These are phyloP conservation scores for Aspergillus kassunensis DNA, from an alignment of 495 filamentous ascomycete genomes.

Conservation along the genomic window DNA sequence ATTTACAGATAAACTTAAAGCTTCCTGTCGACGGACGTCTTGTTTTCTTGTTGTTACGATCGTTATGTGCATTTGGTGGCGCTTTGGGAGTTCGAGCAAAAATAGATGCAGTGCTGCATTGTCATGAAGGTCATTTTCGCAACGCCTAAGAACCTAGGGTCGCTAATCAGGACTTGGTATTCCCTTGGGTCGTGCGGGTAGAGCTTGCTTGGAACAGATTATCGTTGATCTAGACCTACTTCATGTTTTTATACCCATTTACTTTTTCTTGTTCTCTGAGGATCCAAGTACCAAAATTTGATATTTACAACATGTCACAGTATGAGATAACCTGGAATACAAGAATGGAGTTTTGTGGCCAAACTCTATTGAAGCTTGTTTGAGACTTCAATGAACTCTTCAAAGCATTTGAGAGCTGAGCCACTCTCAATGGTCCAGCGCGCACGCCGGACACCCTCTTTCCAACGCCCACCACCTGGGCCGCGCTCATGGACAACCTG, in stretches of 20 bases:
- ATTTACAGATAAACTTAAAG: too few species aligned
- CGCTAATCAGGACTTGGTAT: too few species aligned
- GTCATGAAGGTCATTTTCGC: too few species aligned
- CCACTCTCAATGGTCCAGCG: conserved; percentile 80
- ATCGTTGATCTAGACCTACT: not conserved
- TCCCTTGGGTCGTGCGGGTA: not conserved
- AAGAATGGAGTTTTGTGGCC: not conserved
- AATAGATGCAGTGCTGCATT: too few species aligned
- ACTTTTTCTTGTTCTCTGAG: conserved; percentile 4
- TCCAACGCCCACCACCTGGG: conserved; percentile 85
- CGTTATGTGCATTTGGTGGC: conserved; percentile 15
- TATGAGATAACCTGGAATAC: not conserved
- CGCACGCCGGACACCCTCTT: conserved; percentile 81
- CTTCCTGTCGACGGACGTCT: not conserved
- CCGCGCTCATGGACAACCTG: conserved; percentile 74
- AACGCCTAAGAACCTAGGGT: too few species aligned
- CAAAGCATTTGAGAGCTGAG: conserved; percentile 70
- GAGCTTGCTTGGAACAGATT: not conserved
- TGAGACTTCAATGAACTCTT: conserved; percentile 61
- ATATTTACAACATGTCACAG: not conserved
- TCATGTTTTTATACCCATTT: conserved; percentile 13
- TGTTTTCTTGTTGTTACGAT: not conserved
- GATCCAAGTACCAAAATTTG: not conserved
- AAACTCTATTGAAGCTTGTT: conserved; percentile 31
- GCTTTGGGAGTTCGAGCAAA: conserved; percentile 11